A percentile compares a stretch with the other conserved stretches of the same genome.
phyloP scores from a whole-genome alignment of 441 rosid genomes.

The Sinapis alba region DNA sequence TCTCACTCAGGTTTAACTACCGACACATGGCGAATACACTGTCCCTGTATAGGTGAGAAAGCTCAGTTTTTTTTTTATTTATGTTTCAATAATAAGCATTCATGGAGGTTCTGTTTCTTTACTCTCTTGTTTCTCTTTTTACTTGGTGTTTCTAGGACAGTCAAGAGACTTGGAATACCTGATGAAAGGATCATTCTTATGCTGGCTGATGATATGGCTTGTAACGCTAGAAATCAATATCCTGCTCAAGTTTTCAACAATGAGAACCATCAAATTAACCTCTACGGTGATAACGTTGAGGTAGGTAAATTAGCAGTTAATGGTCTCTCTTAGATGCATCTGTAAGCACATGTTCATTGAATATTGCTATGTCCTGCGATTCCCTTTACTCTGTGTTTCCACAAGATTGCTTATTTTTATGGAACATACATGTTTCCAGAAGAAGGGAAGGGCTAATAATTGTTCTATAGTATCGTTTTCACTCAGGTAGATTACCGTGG shows the following conservation, averaged over 20 bases:
- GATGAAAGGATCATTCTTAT: constrained; percentile 95
- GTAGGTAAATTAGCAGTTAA: no score
- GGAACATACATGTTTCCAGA: not conserved
- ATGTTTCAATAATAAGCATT: no score
- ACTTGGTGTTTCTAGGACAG: constrained; percentile 68
- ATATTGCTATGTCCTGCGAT: not conserved
- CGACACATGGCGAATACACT: constrained; percentile 97
- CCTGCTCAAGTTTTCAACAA: constrained; percentile 99
- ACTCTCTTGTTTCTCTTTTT: constrained; percentile 11
- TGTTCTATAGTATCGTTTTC: constrained; percentile 36
- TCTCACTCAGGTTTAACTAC: constrained; percentile 97
- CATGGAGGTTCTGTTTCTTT: not conserved
- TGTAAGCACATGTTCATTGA: not conserved
- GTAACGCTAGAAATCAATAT: constrained; percentile 89
- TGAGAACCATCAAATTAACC: constrained; percentile 88
- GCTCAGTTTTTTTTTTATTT: not conserved
- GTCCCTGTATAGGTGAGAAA: constrained; percentile 79
- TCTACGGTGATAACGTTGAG: constrained; percentile 98
- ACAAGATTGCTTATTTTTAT: no score
- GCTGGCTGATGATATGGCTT: constrained; percentile 99
- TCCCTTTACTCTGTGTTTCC: no score
- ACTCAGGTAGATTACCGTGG: constrained; percentile 95
- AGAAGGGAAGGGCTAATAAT: constrained; percentile 37
- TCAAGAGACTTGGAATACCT: constrained; percentile 91
- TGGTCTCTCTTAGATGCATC: not conserved